Evolutionary conservation across 1,139 yeast genomes (phyloP).

Genomic region (Hemisphaericaspora subhashii): DNA sequence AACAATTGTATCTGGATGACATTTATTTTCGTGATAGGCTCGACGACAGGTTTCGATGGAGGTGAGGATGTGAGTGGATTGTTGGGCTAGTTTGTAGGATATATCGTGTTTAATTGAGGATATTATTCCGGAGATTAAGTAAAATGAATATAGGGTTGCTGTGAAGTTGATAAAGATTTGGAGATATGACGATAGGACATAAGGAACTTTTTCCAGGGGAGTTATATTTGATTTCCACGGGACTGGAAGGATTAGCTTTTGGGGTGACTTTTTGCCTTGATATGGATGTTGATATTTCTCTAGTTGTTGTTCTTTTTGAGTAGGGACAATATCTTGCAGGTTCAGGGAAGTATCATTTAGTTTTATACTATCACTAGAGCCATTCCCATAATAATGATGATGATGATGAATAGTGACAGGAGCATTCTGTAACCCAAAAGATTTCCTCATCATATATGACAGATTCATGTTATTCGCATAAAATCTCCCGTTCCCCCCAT

Average conservation of each 20-base stretch:
- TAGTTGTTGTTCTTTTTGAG: slow-evolving; percentile 4
- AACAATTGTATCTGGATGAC: slow-evolving; percentile 53
- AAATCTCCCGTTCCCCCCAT: slow-evolving; percentile 3
- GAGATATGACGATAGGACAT: slow-evolving; percentile 56
- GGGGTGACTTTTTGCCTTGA: background rate
- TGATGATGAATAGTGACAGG: slow-evolving; percentile 45
- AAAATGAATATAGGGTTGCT: slow-evolving; percentile 43
- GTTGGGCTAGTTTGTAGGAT: slow-evolving; percentile 42
- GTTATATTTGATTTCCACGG: slow-evolving; percentile 46
- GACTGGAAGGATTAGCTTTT: slow-evolving; percentile 32
- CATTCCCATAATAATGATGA: slow-evolving; percentile 36
- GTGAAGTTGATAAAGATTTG: slow-evolving; percentile 51
- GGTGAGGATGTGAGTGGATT: slow-evolving; percentile 33
- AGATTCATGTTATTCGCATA: slow-evolving; percentile 17
- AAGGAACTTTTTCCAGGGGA: slow-evolving; percentile 47
- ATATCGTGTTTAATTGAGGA: slow-evolving; percentile 55
- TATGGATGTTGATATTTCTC: slow-evolving; percentile 4
- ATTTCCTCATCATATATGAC: slow-evolving; percentile 18
- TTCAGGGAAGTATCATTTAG: slow-evolving; percentile 3
- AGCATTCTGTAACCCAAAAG: slow-evolving; percentile 13
- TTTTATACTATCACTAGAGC: background rate
- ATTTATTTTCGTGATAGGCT: slow-evolving; percentile 53
- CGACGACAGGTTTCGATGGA: slow-evolving; percentile 51
- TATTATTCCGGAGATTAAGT: slow-evolving; percentile 43
- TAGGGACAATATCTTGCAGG: background rate